Evolutionary conservation across 2,329 filamentous ascomycete genomes (phyloP).

Genomic region (Bipolaris zeicola): DNA sequence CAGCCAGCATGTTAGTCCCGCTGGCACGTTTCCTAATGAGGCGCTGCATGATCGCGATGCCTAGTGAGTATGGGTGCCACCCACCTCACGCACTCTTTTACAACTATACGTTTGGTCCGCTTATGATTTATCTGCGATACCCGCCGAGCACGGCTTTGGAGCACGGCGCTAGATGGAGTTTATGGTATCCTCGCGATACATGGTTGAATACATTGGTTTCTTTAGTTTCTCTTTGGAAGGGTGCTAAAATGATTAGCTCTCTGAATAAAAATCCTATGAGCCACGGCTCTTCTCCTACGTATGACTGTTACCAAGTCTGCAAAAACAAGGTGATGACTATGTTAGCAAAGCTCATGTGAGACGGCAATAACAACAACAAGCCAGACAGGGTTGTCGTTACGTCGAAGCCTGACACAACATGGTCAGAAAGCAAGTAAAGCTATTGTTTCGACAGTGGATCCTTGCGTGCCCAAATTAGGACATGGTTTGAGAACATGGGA

Average conservation of each 20-base stretch:
- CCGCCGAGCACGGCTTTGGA: conserved; percentile 26
- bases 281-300: not conserved
- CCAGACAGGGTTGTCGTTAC: not conserved
- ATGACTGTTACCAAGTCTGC: not conserved
- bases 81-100: not conserved
- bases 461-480: not conserved
- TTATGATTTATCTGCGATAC: conserved; percentile 26
- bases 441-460: not conserved
- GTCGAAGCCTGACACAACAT: not conserved
- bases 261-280: not conserved
- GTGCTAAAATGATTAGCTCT: not conserved
- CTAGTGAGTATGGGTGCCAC: not conserved
- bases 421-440: not conserved
- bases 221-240: not conserved
- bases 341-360: not conserved
- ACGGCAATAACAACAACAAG: not conserved
- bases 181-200: not conserved
- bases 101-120: conserved; percentile 15
- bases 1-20: conserved; percentile 46
- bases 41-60: conserved; percentile 26
- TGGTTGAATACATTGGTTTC: not conserved
- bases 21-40: conserved; percentile 41
- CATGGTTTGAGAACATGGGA: not conserved
- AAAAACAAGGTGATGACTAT: not conserved
- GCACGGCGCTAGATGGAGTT: conserved; percentile 21